These are phyloP conservation scores for Wickerhamiella sorbophila DNA, from an alignment of 805 yeast genomes.

Conservation along the genomic window DNA sequence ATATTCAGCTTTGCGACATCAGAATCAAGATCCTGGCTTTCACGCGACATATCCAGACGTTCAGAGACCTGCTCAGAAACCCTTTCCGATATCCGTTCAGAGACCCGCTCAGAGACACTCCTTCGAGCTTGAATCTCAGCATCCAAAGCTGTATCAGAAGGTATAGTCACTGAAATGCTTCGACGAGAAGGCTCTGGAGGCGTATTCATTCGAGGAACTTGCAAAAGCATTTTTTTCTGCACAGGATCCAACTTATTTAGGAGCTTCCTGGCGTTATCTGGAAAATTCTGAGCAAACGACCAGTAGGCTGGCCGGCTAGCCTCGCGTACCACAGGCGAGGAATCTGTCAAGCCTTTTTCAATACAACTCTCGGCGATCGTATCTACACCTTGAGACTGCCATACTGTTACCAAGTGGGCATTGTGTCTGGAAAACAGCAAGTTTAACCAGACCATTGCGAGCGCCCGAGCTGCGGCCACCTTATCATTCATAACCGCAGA, in stretches of 20 bases:
- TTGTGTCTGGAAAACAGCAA: conserved; percentile 35
- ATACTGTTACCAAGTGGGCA: neutral
- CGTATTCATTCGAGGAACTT: no score
- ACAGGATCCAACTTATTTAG: conserved; percentile 16
- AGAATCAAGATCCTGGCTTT: no score
- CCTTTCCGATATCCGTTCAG: neutral
- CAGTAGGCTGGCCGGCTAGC: conserved; percentile 61
- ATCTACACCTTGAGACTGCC: neutral
- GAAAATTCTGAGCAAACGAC: conserved; percentile 45
- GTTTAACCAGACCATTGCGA: conserved; percentile 57
- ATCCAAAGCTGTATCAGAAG: no score
- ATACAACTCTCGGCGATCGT: conserved; percentile 40
- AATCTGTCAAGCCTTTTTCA: conserved; percentile 53
- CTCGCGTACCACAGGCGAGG: conserved; percentile 69
- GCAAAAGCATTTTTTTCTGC: conserved; percentile 11
- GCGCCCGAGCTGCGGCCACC: conserved; percentile 54
- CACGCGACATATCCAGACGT: no score
- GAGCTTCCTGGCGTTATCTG: conserved; percentile 34
- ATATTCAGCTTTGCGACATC: no score
- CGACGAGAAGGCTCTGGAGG: no score
- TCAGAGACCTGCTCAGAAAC: neutral
- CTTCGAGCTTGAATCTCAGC: neutral
- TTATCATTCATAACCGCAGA: conserved; percentile 47
- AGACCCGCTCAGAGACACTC: neutral
- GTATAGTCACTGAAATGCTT: no score